A percentile compares a stretch with the other conserved stretches of the same genome.
Evolutionary conservation across 192 early-diverging fungal species (phyloP).

Genomic region (Coemansia sp.): DNA sequence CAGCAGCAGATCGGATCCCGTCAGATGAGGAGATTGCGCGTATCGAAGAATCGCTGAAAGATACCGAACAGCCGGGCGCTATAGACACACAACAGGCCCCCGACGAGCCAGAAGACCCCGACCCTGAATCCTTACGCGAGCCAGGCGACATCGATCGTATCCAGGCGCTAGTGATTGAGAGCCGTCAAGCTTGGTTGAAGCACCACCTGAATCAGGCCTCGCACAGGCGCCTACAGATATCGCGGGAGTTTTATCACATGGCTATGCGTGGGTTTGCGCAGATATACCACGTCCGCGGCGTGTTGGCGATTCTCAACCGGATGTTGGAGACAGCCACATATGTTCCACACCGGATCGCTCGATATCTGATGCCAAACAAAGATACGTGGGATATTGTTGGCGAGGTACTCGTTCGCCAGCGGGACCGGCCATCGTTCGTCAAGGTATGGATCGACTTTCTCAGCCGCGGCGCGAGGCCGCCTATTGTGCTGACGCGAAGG

Average conservation of each 20-base stretch:
- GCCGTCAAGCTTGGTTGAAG: slow-evolving; percentile 7
- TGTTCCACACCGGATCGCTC: slow-evolving; percentile 30
- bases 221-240: slow-evolving; percentile 12
- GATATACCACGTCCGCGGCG: slow-evolving; percentile 39
- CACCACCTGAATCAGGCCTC: not conserved
- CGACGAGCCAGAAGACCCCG: too few species aligned
- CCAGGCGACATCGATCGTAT: slow-evolving; percentile 6
- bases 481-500: slow-evolving; percentile 18
- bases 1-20: slow-evolving; percentile 15
- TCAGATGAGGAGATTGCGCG: slow-evolving; percentile 39
- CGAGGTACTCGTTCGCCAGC: slow-evolving; percentile 33
- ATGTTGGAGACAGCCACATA: slow-evolving; percentile 40
- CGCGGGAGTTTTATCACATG: slow-evolving; percentile 40
- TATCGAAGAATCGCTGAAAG: slow-evolving; percentile 16
- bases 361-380: slow-evolving; percentile 35
- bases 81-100: too few species aligned
- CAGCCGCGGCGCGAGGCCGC: slow-evolving; percentile 39
- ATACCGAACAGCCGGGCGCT: not conserved
- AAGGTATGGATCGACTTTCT: slow-evolving; percentile 41
- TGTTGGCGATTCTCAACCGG: slow-evolving; percentile 31
- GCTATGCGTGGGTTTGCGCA: slow-evolving; percentile 47
- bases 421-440: slow-evolving; percentile 40
- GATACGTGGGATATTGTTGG: slow-evolving; percentile 43
- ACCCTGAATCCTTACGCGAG: too few species aligned
- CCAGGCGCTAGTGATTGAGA: slow-evolving; percentile 19